Conservation (phyloP, 2,329 filamentous ascomycete genomes). For the Exophiala mesophila region DNA sequence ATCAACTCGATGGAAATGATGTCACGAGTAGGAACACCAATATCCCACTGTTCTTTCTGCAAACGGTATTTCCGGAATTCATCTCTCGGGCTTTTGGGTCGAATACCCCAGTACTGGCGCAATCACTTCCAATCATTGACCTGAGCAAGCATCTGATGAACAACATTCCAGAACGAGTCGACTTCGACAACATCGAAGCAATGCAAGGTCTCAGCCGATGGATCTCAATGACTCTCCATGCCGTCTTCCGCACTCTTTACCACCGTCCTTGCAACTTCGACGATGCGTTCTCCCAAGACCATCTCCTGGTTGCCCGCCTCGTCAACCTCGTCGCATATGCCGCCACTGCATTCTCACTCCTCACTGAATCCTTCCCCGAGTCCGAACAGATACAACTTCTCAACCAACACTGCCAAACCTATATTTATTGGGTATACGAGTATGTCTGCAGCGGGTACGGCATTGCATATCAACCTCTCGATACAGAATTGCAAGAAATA, state of each 20-base stretch:
- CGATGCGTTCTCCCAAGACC: not conserved
- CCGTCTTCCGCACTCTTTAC: not conserved
- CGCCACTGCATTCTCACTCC: not conserved
- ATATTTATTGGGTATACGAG: not conserved
- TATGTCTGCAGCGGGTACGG: not conserved
- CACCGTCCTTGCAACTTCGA: not conserved
- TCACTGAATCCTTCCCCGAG: not conserved
- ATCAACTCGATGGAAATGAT: slow-evolving; percentile 15
- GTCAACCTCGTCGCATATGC: not conserved
- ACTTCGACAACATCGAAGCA: slow-evolving; percentile 10
- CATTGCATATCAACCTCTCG: not conserved
- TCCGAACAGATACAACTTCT: not conserved
- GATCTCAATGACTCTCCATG: not conserved
- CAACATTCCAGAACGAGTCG: slow-evolving; percentile 12
- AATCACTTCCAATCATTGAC: slow-evolving; percentile 5
- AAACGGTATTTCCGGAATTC: slow-evolving; percentile 18
- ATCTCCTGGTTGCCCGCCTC: not conserved
- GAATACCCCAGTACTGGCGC: not conserved
- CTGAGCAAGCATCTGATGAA: slow-evolving; percentile 3
- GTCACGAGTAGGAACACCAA: slow-evolving; percentile 12
- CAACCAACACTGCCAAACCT: not conserved
- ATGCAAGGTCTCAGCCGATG: slow-evolving; percentile 17
- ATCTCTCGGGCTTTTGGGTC: slow-evolving; percentile 9
- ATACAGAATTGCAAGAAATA: not conserved
- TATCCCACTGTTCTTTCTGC: slow-evolving; percentile 17